phyloP scores from a whole-genome alignment of 2,329 filamentous ascomycete species.

The Aaosphaeria arxii region DNA sequence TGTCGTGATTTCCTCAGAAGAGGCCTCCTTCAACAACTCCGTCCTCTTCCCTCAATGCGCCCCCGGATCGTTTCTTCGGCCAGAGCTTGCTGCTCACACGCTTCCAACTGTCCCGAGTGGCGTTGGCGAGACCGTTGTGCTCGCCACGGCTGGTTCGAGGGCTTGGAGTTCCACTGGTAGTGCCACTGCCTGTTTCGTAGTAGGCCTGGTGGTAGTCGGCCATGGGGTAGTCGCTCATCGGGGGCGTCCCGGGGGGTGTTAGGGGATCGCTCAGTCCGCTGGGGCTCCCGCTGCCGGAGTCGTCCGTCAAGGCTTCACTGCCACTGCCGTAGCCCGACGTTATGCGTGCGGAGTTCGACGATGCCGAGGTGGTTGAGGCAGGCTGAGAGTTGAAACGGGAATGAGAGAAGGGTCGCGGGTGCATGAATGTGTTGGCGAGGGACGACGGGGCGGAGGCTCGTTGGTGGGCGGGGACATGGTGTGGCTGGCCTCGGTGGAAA shows the following conservation, averaged over 20 bases:
- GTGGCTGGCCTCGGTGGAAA: constrained; percentile 21
- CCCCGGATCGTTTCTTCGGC: constrained; percentile 38
- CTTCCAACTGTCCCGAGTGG: constrained; percentile 39
- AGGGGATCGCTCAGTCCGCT: constrained; percentile 59
- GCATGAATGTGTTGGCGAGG: constrained; percentile 36
- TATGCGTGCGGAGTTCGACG: constrained; percentile 21
- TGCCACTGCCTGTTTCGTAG: constrained; percentile 24
- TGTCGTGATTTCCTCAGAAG: constrained; percentile 15
- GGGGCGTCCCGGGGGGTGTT: constrained; percentile 75
- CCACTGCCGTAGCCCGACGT: constrained; percentile 41
- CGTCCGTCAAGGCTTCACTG: constrained; percentile 54
- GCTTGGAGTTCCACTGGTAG: constrained; percentile 34
- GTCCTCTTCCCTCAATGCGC: constrained; percentile 34
- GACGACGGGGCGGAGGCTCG: constrained; percentile 40
- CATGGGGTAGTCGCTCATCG: constrained; percentile 55
- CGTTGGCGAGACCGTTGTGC: constrained; percentile 33
- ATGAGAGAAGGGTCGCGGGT: constrained; percentile 32
- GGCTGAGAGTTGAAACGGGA: constrained; percentile 37
- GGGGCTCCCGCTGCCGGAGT: constrained; percentile 55
- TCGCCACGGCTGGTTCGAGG: constrained; percentile 36
- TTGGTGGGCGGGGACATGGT: constrained; percentile 30
- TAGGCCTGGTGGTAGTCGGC: constrained; percentile 34
- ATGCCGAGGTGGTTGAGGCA: constrained; percentile 24
- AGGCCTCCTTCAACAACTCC: constrained; percentile 35
- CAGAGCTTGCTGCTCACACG: constrained; percentile 41